Percentiles rank a stretch among this genome's conserved stretches.
Evolutionary conservation across 2,329 filamentous ascomycete genomes (phyloP).

Genomic region (Byssochlamys sp.): DNA sequence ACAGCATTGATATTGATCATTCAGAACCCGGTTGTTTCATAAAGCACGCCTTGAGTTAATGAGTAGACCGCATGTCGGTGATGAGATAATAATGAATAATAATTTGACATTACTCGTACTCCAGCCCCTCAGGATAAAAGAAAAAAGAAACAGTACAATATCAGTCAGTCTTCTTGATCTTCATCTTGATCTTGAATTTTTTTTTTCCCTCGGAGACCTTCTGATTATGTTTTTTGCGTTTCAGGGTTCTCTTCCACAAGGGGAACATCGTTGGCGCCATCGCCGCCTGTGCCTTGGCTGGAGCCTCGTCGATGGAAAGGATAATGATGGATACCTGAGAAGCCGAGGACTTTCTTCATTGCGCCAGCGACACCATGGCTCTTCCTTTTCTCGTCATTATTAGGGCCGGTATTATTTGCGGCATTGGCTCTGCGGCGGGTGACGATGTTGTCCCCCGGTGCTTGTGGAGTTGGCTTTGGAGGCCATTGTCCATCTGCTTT

Average conservation of each 20-base stretch:
- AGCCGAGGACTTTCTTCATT: constrained; percentile 32
- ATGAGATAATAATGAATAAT: no score
- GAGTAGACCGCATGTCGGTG: no score
- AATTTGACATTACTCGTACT: no score
- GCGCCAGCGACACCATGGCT: constrained; percentile 26
- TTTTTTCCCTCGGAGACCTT: not conserved
- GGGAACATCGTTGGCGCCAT: not conserved
- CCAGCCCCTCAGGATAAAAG: no score
- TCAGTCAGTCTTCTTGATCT: no score
- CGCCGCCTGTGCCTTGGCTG: constrained; percentile 9
- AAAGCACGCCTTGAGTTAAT: no score
- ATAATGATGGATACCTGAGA: constrained; percentile 23
- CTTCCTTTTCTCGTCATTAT: constrained; percentile 10
- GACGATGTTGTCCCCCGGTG: constrained; percentile 15
- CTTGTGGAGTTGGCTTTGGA: constrained; percentile 45
- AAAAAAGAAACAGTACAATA: no score
- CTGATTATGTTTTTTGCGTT: not conserved
- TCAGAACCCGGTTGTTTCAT: no score
- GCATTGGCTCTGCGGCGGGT: constrained; percentile 3
- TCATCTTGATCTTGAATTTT: no score
- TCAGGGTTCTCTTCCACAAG: not conserved
- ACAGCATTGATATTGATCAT: no score
- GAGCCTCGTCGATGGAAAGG: constrained; percentile 31
- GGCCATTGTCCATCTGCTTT: constrained; percentile 92
- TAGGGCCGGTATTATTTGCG: not conserved